These are phyloP conservation scores for Amaranthus tricolor DNA, from an alignment of 179 eudicot species.

Conservation along the genomic window DNA sequence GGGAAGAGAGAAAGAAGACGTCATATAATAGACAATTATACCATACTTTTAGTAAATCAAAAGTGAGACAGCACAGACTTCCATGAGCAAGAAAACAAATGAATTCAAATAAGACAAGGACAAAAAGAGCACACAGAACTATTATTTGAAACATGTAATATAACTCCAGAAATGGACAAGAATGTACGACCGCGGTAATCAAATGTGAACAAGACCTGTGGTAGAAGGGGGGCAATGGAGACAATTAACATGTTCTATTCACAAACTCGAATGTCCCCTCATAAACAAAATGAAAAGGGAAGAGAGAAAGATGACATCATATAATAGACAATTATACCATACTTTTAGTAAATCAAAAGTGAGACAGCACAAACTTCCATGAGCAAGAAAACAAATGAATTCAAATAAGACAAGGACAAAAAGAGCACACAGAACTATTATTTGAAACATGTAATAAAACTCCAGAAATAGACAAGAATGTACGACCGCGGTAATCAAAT, in stretches of 20 bases:
- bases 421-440: not conserved
- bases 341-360: too few relatives aligned
- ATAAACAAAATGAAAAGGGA: not conserved
- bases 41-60: too few relatives aligned
- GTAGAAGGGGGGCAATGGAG: not conserved
- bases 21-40: too few relatives aligned
- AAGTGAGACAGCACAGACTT: not conserved
- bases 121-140: not conserved
- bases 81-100: not conserved
- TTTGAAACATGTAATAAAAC: not conserved
- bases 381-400: not conserved
- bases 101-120: not conserved
- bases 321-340: too few relatives aligned
- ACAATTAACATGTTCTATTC: not conserved
- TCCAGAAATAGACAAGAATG: not conserved
- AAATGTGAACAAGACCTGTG: not conserved
- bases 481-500: not conserved
- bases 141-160: not conserved
- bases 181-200: not conserved
- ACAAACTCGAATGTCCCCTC: not conserved
- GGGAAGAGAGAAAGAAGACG: not conserved
- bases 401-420: not conserved
- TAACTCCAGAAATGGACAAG: not conserved
- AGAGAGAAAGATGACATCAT: not conserved
- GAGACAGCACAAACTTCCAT: not conserved